Evolutionary conservation across 1,284 basidiomycete species (phyloP).

Genomic region (Boletellus dicymbophilus): DNA sequence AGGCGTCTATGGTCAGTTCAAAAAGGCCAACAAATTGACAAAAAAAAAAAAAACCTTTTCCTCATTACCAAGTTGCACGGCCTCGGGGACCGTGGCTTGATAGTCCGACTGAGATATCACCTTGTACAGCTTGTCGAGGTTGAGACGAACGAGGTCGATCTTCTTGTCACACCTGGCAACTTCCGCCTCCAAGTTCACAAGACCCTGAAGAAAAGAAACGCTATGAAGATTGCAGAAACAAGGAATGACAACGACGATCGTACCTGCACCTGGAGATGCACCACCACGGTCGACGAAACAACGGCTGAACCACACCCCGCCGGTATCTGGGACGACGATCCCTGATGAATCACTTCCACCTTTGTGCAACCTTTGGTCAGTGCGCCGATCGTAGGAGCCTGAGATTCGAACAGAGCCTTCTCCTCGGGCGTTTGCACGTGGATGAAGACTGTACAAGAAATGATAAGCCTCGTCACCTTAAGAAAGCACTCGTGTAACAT

Average conservation of each 20-base stretch:
- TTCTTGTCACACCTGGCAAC: constrained; percentile 90
- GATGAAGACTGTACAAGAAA: constrained; percentile 72
- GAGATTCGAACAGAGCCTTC: constrained; percentile 67
- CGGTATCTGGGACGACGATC: constrained; percentile 67
- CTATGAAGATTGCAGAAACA: neutral
- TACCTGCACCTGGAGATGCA: constrained; percentile 86
- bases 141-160: constrained; percentile 67
- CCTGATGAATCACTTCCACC: constrained; percentile 61
- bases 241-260: too few species aligned
- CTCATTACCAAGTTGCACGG: constrained; percentile 73
- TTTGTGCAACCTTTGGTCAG: constrained; percentile 90
- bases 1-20: neutral
- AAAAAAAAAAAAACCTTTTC: constrained; percentile 63
- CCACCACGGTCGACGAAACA: constrained; percentile 73
- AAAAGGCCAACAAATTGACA: neutral
- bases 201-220: constrained; percentile 55
- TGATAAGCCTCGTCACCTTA: constrained; percentile 3
- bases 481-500: constrained; percentile 23
- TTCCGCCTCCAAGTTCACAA: constrained; percentile 83
- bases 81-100: constrained; percentile 74
- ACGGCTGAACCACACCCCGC: constrained; percentile 87
- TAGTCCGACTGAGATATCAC: constrained; percentile 78
- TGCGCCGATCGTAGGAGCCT: constrained; percentile 75
- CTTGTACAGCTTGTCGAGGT: constrained; percentile 78
- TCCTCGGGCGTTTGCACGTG: constrained; percentile 70